These are phyloP conservation scores for Pseudocercospora fuligena DNA, from an alignment of 2,329 filamentous ascomycete genomes.

Conservation along the genomic window DNA sequence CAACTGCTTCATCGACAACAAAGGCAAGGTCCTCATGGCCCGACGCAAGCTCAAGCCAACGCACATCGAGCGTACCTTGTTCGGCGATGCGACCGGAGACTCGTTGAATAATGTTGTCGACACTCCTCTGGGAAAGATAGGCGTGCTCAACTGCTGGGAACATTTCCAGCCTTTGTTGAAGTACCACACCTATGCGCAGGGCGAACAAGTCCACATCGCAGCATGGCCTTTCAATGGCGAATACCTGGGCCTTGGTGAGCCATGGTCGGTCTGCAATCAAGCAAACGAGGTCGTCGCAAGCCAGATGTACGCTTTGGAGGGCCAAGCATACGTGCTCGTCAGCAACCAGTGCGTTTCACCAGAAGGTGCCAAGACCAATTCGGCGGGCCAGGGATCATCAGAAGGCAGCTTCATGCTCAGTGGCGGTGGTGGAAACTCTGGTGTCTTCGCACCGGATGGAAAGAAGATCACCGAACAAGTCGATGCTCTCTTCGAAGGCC, in stretches of 20 bases:
- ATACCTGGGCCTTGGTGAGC: too few species aligned
- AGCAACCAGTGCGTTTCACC: too few species aligned
- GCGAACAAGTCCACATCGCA: constrained; percentile 3
- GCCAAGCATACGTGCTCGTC: background rate
- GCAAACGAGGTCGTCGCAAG: background rate
- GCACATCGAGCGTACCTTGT: background rate
- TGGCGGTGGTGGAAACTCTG: background rate
- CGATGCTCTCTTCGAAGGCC: background rate
- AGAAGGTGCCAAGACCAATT: too few species aligned
- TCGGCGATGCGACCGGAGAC: background rate
- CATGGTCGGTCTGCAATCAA: too few species aligned
- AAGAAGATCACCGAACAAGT: background rate
- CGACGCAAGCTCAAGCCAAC: constrained; percentile 1
- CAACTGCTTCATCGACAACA: background rate
- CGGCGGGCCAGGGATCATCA: too few species aligned
- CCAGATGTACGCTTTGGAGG: background rate
- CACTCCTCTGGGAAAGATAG: background rate
- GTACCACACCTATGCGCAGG: constrained; percentile 4
- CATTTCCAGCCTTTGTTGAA: background rate
- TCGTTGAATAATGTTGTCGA: background rate
- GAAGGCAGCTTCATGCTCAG: too few species aligned
- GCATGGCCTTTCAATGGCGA: background rate
- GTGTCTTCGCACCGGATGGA: background rate
- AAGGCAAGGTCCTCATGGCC: background rate
- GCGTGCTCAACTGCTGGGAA: constrained; percentile 5